These are phyloP conservation scores for Acer saccharum DNA, from an alignment of 345 rosid species.

Conservation along the genomic window DNA sequence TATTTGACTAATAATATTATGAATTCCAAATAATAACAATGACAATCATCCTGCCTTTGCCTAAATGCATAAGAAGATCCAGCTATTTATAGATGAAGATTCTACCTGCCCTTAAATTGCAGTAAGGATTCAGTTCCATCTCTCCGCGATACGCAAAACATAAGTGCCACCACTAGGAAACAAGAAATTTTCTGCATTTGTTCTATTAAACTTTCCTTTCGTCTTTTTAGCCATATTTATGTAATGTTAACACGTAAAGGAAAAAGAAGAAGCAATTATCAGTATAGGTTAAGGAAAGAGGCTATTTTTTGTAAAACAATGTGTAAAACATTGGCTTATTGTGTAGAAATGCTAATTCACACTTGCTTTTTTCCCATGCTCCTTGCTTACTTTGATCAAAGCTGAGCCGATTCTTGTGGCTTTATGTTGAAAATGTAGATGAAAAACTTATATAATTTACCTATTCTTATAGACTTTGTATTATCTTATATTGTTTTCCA, in stretches of 20 bases:
- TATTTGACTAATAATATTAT: neutral
- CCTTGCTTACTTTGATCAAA: neutral
- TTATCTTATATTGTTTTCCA: slow-evolving; percentile 5
- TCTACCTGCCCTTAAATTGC: neutral
- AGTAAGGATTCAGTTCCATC: neutral
- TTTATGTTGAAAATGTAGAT: neutral
- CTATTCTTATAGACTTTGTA: slow-evolving; percentile 11
- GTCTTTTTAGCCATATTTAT: neutral
- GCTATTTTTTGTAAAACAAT: neutral
- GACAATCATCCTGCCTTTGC: neutral
- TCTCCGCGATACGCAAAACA: neutral
- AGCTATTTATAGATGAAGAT: neutral
- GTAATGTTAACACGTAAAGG: neutral
- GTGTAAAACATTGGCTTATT: neutral
- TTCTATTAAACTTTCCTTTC: neutral
- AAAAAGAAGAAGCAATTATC: no score
- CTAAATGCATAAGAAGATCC: neutral
- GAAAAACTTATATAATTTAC: neutral
- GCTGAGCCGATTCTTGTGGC: neutral
- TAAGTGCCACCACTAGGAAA: neutral
- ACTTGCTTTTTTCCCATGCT: neutral
- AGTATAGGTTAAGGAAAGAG: neutral
- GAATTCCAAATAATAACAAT: neutral
- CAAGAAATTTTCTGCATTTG: neutral
- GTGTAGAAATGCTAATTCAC: neutral